Conservation (phyloP, 495 filamentous ascomycete species). For the Massariosphaeria phaeospora region DNA sequence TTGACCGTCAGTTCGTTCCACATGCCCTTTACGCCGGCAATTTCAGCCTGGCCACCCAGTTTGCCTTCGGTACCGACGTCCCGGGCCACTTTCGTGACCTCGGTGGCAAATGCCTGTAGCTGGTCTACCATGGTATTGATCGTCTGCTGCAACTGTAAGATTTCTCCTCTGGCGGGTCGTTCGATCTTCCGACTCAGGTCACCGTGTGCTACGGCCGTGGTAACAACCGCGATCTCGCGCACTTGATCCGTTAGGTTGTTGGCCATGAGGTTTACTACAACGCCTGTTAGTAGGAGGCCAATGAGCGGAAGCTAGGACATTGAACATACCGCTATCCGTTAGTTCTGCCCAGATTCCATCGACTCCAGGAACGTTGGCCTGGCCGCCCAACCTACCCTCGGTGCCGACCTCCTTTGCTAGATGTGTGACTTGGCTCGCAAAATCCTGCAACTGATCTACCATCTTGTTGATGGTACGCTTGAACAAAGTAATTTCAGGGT, state of each 20-base stretch:
- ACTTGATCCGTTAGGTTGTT: slow-evolving; percentile 80
- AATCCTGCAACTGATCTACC: slow-evolving; percentile 98
- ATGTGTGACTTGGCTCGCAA: slow-evolving; percentile 93
- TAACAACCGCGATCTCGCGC: slow-evolving; percentile 94
- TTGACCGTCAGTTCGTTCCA: slow-evolving; percentile 98
- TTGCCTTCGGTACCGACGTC: slow-evolving; percentile 98
- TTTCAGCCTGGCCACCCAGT: slow-evolving; percentile 92
- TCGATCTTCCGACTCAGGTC: slow-evolving; percentile 96
- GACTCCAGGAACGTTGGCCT: slow-evolving; percentile 89
- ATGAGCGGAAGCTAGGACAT: neutral
- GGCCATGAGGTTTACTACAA: slow-evolving; percentile 92
- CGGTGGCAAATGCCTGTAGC: slow-evolving; percentile 90
- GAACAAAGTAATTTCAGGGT: slow-evolving; percentile 98
- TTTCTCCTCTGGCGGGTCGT: slow-evolving; percentile 89
- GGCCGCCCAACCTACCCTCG: slow-evolving; percentile 93
- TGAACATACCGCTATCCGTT: slow-evolving; percentile 75
- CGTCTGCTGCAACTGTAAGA: slow-evolving; percentile 91
- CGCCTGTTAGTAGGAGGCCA: slow-evolving; percentile 33
- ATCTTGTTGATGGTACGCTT: slow-evolving; percentile 97
- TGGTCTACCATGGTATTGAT: slow-evolving; percentile 99
- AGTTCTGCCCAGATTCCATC: slow-evolving; percentile 98
- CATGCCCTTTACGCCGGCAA: slow-evolving; percentile 77
- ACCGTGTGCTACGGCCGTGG: slow-evolving; percentile 92
- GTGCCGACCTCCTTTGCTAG: slow-evolving; percentile 97
- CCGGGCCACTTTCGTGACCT: slow-evolving; percentile 92